A percentile compares a stretch with the other conserved stretches of the same genome.
These are phyloP conservation scores for Penicillium subrubescens DNA, from an alignment of 495 filamentous ascomycete species.

Conservation along the genomic window DNA sequence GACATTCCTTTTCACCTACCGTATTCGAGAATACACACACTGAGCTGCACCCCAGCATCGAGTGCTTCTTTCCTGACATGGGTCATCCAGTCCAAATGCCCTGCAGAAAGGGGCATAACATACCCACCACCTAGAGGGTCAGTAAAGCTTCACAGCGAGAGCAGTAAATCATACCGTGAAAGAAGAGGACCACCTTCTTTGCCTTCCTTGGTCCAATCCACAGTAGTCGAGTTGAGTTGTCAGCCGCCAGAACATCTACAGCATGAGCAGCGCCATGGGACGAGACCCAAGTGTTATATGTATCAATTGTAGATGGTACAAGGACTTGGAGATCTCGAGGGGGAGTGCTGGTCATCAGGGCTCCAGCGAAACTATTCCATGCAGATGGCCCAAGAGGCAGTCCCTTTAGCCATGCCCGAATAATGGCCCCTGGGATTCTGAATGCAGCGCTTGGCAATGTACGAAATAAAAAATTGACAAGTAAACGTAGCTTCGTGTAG, in stretches of 20 bases:
- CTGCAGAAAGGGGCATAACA: constrained; percentile 27
- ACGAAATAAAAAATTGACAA: background rate
- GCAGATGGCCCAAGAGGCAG: constrained; percentile 14
- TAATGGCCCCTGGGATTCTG: constrained; percentile 6
- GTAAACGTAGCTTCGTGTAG: background rate
- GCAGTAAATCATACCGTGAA: constrained; percentile 17
- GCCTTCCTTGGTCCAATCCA: constrained; percentile 15
- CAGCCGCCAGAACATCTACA: constrained; percentile 12
- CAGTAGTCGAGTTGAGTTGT: constrained; percentile 16
- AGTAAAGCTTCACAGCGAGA: background rate
- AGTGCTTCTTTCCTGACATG: constrained; percentile 18
- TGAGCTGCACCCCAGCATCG: constrained; percentile 18
- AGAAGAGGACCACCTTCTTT: constrained; percentile 24
- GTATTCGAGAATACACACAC: constrained; percentile 27
- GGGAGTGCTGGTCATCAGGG: constrained; percentile 21
- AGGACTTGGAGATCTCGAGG: constrained; percentile 18
- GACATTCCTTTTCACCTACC: constrained; percentile 4
- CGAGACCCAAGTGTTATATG: constrained; percentile 18
- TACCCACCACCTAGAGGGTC: constrained; percentile 24
- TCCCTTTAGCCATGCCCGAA: constrained; percentile 18
- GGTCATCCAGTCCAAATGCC: constrained; percentile 28
- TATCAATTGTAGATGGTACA: constrained; percentile 21
- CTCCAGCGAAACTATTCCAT: constrained; percentile 20
- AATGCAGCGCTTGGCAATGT: constrained; percentile 1
- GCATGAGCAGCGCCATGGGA: background rate